Base-by-base conservation (phyloP, 2,329 filamentous ascomycete species). In the Acrocalymma vagum region DNA sequence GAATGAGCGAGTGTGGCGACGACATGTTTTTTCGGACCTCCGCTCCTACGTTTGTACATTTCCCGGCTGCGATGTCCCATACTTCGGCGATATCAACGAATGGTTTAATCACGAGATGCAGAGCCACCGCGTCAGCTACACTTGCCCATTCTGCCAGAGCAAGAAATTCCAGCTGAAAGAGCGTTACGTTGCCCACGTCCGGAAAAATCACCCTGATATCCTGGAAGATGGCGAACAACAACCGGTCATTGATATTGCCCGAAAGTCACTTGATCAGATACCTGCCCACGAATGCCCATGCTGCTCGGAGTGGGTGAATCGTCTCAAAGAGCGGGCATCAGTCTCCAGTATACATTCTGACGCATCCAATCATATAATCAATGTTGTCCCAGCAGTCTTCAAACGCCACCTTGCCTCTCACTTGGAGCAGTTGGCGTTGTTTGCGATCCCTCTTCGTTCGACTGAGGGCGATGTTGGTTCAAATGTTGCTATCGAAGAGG, bases 91-190 rank as follows among this genome's bases (percentile, higher is more conserved):
- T 13, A 40, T 44, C 16, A 52, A 58, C 24, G 35, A 48, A 16
- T 58, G 54, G 52, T 58, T 53, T 34, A 22, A 22, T 2, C 54
- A 58, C 22, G 54, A 58, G 26, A 44, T 58, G 45, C 25, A 42
- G n/a, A 31, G 21, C 10, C 54, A 55, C 27, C 52, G 49, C 13
- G 28, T 48, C 6, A 20, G 9, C 15, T 58, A 45, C 18, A 17
- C 5, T 1, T 58, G 54, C 21, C 10, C 4, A 9, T 25, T 57
- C 11, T 57, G 53, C 37, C 8, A 26, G 17, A 13, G 17, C 11
- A 48, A 17, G n/a, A 25, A 10, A 0, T 54, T 40, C 27, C 9
- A 30, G 4, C 8, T 11, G 1, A 25, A 36, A n/a, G 33, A 48
- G 2, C 11, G 20, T 4, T 53, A 46, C 31, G n/a, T 51, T 23